Evolutionary conservation across 108 stramenopile genomes (phyloP).

Genomic region (Stephanodiscus minutulus): DNA sequence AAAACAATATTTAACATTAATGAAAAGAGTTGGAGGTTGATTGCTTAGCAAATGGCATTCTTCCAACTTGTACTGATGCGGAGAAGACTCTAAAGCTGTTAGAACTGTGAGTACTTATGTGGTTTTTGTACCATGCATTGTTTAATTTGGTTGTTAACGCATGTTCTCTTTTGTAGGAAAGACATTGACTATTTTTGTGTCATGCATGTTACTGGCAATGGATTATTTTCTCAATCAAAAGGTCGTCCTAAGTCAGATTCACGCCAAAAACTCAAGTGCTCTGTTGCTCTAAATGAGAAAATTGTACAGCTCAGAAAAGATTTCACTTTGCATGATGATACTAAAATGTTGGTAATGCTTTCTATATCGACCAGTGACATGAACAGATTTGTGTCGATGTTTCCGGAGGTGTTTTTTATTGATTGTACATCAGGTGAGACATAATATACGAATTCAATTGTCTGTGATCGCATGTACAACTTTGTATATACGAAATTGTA

Average conservation of each 20-base stretch:
- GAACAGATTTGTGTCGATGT: background rate
- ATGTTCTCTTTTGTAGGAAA: no score
- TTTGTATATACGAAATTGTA: no score
- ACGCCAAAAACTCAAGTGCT: no score
- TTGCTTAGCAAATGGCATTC: background rate
- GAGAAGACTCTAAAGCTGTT: no score
- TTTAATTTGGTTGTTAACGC: background rate
- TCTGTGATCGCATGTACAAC: no score
- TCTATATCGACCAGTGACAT: background rate
- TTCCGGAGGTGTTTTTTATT: background rate
- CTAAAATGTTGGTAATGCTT: background rate
- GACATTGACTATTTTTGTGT: no score
- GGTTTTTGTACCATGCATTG: background rate
- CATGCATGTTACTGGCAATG: background rate
- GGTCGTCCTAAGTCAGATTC: no score
- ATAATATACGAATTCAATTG: no score
- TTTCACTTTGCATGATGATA: background rate
- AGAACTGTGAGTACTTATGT: no score
- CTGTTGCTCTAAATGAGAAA: background rate
- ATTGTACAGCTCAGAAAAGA: background rate
- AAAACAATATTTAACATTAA: background rate
- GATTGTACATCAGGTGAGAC: no score
- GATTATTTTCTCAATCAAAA: no score
- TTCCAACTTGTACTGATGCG: no score
- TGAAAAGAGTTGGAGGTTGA: background rate